Evolutionary conservation across 208 protist genomes (phyloP).

Genomic region (Crithidia sp.): DNA sequence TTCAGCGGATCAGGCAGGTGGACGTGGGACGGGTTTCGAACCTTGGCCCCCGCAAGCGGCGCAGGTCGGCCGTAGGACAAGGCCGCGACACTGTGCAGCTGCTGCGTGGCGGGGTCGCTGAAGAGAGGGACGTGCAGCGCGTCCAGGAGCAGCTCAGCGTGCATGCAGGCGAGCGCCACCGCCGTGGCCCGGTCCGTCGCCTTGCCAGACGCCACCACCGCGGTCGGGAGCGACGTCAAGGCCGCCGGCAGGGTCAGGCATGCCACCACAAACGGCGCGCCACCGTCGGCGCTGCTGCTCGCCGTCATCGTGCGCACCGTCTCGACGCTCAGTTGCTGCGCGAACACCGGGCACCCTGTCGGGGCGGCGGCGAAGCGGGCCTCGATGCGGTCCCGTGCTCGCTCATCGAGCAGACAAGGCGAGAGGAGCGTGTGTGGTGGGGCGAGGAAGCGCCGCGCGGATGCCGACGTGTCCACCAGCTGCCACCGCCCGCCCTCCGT

Average conservation of each 20-base stretch:
- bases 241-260: slow-evolving; percentile 18
- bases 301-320: slow-evolving; percentile 30
- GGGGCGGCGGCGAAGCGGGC: slow-evolving; percentile 42
- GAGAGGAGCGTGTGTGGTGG: slow-evolving; percentile 69
- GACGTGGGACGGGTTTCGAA: slow-evolving; percentile 51
- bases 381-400: slow-evolving; percentile 53
- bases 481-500: slow-evolving; percentile 83
- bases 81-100: slow-evolving; percentile 70
- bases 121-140: slow-evolving; percentile 63
- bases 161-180: slow-evolving; percentile 84
- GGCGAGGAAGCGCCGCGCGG: slow-evolving; percentile 35
- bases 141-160: slow-evolving; percentile 89
- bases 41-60: slow-evolving; percentile 53
- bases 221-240: slow-evolving; percentile 14
- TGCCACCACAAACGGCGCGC: slow-evolving; percentile 23
- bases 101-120: slow-evolving; percentile 60
- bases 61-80: slow-evolving; percentile 82
- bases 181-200: slow-evolving; percentile 53
- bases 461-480: slow-evolving; percentile 53
- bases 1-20: slow-evolving; percentile 70
- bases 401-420: slow-evolving; percentile 70
- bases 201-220: slow-evolving; percentile 71
- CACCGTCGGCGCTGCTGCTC: slow-evolving; percentile 30
- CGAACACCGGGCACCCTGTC: slow-evolving; percentile 44
- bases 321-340: slow-evolving; percentile 35